These are phyloP conservation scores for Gossypium anomalum DNA, from an alignment of 345 rosid genomes.

Conservation along the genomic window DNA sequence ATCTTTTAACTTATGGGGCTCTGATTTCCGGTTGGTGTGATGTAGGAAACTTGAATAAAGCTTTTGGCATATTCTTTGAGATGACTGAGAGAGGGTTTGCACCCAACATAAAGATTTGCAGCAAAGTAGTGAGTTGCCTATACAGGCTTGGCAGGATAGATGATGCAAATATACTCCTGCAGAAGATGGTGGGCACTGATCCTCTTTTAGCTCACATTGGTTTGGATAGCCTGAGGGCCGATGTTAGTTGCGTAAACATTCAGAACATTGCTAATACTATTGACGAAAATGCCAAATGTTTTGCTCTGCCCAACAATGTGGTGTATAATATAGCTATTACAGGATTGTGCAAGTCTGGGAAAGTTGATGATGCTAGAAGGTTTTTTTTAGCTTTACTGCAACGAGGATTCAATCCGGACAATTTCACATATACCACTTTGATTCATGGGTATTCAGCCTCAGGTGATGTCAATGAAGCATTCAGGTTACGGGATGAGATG, in stretches of 20 bases:
- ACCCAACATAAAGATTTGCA: conserved; percentile 50
- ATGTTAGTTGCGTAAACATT: conserved; percentile 28
- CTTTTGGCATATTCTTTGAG: conserved; percentile 47
- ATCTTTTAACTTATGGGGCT: conserved; percentile 53
- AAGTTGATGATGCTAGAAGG: conserved; percentile 50
- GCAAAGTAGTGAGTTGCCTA: conserved; percentile 61
- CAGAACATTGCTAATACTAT: conserved; percentile 44
- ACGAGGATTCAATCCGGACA: conserved; percentile 52
- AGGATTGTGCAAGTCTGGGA: conserved; percentile 70
- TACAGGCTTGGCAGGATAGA: conserved; percentile 51
- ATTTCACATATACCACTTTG: conserved; percentile 53
- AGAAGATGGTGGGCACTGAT: conserved; percentile 51
- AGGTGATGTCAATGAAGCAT: conserved; percentile 63
- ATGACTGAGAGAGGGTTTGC: conserved; percentile 58
- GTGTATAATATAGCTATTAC: conserved; percentile 61
- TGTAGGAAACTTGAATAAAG: conserved; percentile 57
- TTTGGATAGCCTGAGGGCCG: conserved; percentile 26
- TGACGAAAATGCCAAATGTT: conserved; percentile 33
- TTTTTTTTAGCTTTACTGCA: conserved; percentile 43
- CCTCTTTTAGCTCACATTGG: conserved; percentile 27
- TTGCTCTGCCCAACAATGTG: conserved; percentile 47
- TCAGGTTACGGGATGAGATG: conserved; percentile 67
- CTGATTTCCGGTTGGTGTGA: conserved; percentile 66
- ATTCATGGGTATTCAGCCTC: conserved; percentile 56
- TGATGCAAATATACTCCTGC: conserved; percentile 61